Conservation (phyloP, 768 basidiomycete genomes). For the Crassisporium funariophilum region DNA sequence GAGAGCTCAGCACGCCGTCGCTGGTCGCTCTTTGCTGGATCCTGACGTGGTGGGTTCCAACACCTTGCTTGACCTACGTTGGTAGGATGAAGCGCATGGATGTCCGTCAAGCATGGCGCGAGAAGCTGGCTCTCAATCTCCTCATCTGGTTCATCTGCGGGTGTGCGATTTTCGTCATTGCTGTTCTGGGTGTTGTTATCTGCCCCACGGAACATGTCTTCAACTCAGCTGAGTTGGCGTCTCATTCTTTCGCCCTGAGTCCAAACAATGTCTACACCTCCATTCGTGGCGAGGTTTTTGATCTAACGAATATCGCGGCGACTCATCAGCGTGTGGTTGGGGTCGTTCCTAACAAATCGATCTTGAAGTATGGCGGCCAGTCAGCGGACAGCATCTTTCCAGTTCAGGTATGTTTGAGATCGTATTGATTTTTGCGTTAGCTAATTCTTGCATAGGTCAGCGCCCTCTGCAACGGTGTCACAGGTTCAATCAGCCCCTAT, state of each 20-base stretch:
- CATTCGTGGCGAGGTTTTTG: slow-evolving; percentile 95
- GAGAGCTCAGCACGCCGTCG: slow-evolving; percentile 78
- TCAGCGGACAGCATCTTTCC: slow-evolving; percentile 84
- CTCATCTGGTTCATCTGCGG: slow-evolving; percentile 94
- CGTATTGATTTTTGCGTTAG: background rate
- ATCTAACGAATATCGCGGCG: slow-evolving; percentile 67
- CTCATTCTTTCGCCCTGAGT: slow-evolving; percentile 61
- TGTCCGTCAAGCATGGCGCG: slow-evolving; percentile 94
- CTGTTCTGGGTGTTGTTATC: slow-evolving; percentile 82
- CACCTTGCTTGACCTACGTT: slow-evolving; percentile 61
- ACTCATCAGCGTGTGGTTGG: slow-evolving; percentile 69
- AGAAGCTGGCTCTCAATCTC: slow-evolving; percentile 93
- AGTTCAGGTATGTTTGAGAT: slow-evolving; percentile 67
- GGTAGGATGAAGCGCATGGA: slow-evolving; percentile 96
- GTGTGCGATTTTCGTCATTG: slow-evolving; percentile 92
- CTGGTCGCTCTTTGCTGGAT: slow-evolving; percentile 87
- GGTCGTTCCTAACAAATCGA: slow-evolving; percentile 72
- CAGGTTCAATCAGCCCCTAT: slow-evolving; percentile 81
- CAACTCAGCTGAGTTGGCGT: slow-evolving; percentile 71
- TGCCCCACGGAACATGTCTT: slow-evolving; percentile 96
- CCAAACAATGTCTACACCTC: slow-evolving; percentile 80
- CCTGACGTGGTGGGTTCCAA: slow-evolving; percentile 92
- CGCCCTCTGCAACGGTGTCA: slow-evolving; percentile 88
- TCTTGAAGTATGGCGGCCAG: slow-evolving; percentile 84
- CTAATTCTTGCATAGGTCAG: slow-evolving; percentile 58